Base-by-base conservation (phyloP, 2,329 filamentous ascomycete genomes). In the Calonectria pteridis region DNA sequence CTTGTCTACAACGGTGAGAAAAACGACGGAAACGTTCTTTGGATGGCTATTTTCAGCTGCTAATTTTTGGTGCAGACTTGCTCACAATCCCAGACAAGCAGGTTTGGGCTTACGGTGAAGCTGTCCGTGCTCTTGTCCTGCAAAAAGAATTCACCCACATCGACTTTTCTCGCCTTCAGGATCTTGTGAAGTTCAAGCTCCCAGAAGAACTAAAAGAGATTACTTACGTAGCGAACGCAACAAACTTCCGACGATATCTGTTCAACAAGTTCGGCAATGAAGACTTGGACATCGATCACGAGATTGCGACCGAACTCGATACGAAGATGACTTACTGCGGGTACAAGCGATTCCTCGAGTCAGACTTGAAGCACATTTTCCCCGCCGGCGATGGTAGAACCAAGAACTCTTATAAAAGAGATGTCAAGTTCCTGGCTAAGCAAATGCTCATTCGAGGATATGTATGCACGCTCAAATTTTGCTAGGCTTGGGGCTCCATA, bases 1-100 rank as follows among this genome's bases (percentile, higher is more conserved):
- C 82, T 90, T 18, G 86, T 88, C 1, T 91, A 90, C 51, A 90
- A 89, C 71, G 89, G 88, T 88, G 28, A 33, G 83, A 76, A 28
- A 77, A 53, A 13, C n/a, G 26, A 6, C 28, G n/a, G n/a, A 46
- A 46, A 23, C 0, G 5, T 13, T 23, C 13, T 10, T 23, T 23
- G 20, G 20, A 9, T 46, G 7, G 2, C n/a, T 23, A 11, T 23
- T 23, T 46, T 23, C 1, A 23, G 2, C 11, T 1, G 11, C 43
- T 26, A 9, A 37, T 53, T 51, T 16, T 20, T 82, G 31, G 11
- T 18, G n/a, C 14, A 89, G 88, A 90, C 63, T 79, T 90, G 0
- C 77, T 90, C 20, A 83, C 86, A 11, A 87, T 90, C 1, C 82
- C 87, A 0, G 87, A 88, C 43, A 81, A 80, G 14, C 83, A 89